Percentiles rank a stretch among this genome's conserved stretches.
Evolutionary conservation across 805 yeast genomes (phyloP).

Genomic region (Huiozyma naganishii): DNA sequence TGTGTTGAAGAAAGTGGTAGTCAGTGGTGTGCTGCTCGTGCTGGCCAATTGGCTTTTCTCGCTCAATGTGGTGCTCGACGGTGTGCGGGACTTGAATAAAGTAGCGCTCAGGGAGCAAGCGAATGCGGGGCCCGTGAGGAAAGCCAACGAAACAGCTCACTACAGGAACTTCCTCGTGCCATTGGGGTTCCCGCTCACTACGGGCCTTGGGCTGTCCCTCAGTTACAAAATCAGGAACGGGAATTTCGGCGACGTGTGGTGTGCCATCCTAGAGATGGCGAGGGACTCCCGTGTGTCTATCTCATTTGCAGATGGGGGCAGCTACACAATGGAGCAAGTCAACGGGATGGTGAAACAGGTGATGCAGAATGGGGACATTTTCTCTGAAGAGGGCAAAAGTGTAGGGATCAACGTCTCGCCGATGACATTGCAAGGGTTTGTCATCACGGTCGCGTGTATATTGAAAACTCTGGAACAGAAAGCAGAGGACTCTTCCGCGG

Average conservation of each 20-base stretch:
- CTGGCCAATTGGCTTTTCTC: too few species aligned
- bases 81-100: constrained; percentile 44
- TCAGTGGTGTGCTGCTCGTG: too few species aligned
- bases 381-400: constrained; percentile 5
- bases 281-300: not conserved
- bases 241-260: constrained; percentile 65
- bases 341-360: constrained; percentile 19
- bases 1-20: too few species aligned
- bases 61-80: constrained; percentile 11
- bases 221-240: constrained; percentile 67
- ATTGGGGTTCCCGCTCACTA: constrained; percentile 53
- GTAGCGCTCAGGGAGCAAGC: constrained; percentile 56
- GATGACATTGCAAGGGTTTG: constrained; percentile 29
- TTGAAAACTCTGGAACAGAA: constrained; percentile 15
- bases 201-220: constrained; percentile 57
- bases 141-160: constrained; percentile 59
- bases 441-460: constrained; percentile 35
- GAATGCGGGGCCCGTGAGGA: constrained; percentile 51
- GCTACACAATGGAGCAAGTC: constrained; percentile 7
- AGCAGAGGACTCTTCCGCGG: constrained; percentile 7
- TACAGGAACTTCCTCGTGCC: constrained; percentile 69
- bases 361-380: constrained; percentile 3
- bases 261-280: constrained; percentile 31
- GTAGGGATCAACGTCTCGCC: constrained; percentile 24
- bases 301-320: not conserved